Percentiles rank a stretch among this genome's conserved stretches.
Conservation (phyloP, 495 filamentous ascomycete species). For the Apodospora peruviana region DNA sequence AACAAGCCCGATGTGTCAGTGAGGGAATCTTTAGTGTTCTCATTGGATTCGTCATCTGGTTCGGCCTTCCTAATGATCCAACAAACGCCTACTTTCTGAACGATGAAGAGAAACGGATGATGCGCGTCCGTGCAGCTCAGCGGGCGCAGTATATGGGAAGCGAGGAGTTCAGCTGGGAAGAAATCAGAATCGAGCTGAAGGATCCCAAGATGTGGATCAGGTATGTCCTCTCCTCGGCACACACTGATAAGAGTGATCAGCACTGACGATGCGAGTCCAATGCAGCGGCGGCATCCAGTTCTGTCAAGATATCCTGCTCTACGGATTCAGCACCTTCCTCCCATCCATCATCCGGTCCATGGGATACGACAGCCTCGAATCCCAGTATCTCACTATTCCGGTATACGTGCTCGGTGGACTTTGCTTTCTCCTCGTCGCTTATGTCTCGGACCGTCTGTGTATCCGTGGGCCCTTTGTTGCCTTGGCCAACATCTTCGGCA, state of each 20-base stretch:
- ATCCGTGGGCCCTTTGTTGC: slow-evolving; percentile 33
- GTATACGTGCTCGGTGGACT: slow-evolving; percentile 33
- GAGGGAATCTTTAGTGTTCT: slow-evolving; percentile 68
- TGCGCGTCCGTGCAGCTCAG: slow-evolving; percentile 34
- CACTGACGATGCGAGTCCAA: background rate
- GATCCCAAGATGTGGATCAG: slow-evolving; percentile 30
- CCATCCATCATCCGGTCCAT: slow-evolving; percentile 51
- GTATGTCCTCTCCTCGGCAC: slow-evolving; percentile 4
- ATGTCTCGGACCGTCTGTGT: slow-evolving; percentile 32
- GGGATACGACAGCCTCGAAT: slow-evolving; percentile 43
- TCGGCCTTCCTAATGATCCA: slow-evolving; percentile 52
- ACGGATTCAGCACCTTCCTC: slow-evolving; percentile 56
- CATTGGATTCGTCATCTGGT: slow-evolving; percentile 56
- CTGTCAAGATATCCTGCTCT: slow-evolving; percentile 47
- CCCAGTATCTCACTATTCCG: slow-evolving; percentile 36
- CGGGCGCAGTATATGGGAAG: slow-evolving; percentile 39
- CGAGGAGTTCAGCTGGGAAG: slow-evolving; percentile 45
- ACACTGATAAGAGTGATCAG: too few species aligned
- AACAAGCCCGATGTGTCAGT: too few species aligned
- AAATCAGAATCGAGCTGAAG: slow-evolving; percentile 38
- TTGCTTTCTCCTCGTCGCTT: slow-evolving; percentile 36
- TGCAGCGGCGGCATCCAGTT: slow-evolving; percentile 44
- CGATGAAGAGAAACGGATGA: slow-evolving; percentile 45
- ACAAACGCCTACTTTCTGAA: slow-evolving; percentile 41
- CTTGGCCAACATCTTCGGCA: slow-evolving; percentile 38